phyloP scores from a whole-genome alignment of 1,139 yeast genomes.

The Pichia sp. region DNA sequence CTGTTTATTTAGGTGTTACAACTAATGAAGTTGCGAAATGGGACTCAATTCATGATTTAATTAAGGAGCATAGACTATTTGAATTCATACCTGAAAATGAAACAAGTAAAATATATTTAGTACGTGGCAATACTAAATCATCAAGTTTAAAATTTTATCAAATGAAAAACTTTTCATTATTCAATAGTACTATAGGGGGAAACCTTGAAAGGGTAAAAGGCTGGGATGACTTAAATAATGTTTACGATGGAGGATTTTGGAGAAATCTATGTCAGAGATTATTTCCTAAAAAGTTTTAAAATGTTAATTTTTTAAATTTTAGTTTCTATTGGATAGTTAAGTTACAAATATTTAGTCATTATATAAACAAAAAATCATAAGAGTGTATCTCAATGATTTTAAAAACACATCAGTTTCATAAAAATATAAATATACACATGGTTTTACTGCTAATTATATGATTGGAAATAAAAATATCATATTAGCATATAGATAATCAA shows the following conservation, averaged over 20 bases:
- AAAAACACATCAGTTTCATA: not conserved
- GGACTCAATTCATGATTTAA: constrained; percentile 62
- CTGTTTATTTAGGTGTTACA: constrained; percentile 77
- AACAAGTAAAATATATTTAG: constrained; percentile 4
- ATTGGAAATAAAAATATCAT: not conserved
- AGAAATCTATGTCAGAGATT: constrained; percentile 39
- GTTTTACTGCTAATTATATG: not conserved
- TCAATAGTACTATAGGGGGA: constrained; percentile 4
- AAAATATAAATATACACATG: constrained; percentile 6
- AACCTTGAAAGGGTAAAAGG: constrained; percentile 28
- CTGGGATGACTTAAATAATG: constrained; percentile 49
- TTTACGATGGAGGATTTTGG: constrained; percentile 64
- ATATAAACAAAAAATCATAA: not conserved
- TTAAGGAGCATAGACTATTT: constrained; percentile 39
- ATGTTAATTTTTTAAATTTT: too few relatives aligned
- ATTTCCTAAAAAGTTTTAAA: constrained; percentile 18
- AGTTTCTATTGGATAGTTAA: not conserved
- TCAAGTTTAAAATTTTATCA: constrained; percentile 13
- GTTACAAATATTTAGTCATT: not conserved
- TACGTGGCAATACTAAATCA: not conserved
- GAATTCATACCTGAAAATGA: constrained; percentile 24
- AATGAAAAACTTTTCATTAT: constrained; percentile 12
- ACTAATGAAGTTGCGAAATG: constrained; percentile 86
- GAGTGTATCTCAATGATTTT: not conserved
- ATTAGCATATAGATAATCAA: not conserved